Percentiles rank a stretch among this genome's conserved stretches.
These are phyloP conservation scores for Marsdenia floribunda DNA, from an alignment of 257 asterid genomes.

Conservation along the genomic window DNA sequence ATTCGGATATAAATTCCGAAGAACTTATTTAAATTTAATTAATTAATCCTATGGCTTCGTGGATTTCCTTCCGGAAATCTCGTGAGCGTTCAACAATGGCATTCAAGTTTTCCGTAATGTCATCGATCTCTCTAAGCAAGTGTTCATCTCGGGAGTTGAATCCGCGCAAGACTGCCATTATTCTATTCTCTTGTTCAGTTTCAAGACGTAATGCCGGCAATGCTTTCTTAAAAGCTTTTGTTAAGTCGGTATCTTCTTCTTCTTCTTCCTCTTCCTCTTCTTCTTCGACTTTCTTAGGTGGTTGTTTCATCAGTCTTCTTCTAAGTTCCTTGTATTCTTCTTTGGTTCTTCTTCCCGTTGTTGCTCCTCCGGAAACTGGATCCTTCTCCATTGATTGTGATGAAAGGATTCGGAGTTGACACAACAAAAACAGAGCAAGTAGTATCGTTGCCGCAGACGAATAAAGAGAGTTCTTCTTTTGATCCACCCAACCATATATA, in stretches of 20 bases:
- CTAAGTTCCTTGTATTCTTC: neutral
- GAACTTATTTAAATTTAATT: no score
- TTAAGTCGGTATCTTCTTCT: neutral
- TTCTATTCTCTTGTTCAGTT: neutral
- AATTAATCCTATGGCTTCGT: neutral
- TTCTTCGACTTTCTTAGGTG: neutral
- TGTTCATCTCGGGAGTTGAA: neutral
- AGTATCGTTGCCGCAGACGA: no score
- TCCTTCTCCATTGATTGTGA: neutral
- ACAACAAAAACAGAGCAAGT: no score
- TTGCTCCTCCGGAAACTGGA: neutral
- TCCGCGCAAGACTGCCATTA: neutral
- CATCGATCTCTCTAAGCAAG: neutral
- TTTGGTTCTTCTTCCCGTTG: neutral
- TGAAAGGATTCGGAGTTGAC: no score
- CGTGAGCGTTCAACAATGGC: neutral
- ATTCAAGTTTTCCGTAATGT: neutral
- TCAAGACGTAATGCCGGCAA: neutral
- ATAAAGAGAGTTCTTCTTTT: no score
- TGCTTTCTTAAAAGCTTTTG: neutral
- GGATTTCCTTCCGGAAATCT: neutral
- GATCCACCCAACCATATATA: no score
- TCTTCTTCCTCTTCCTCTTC: no score
- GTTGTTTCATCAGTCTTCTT: neutral
- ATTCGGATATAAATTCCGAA: no score